Evolutionary conservation across 495 filamentous ascomycete genomes (phyloP), one percentile per base, ranked within the genome.

Genomic region (Tuber aestivum): DNA sequence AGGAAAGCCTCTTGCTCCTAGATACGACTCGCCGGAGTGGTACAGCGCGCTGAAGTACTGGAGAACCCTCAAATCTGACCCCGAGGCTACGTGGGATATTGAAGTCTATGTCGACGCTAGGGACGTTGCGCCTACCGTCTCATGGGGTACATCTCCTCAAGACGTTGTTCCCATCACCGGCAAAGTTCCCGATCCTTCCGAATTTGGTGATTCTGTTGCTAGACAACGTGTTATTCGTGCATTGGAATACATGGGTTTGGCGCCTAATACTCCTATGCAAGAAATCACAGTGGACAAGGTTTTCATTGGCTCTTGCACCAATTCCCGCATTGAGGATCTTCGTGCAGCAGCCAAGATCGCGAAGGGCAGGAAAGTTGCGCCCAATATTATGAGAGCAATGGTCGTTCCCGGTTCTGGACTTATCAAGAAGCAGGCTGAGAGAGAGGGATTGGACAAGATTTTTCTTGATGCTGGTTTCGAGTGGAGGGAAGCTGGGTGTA

Each of bases 301-400:
- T 74, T 99, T 99, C 84, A 97, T 99, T 81, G 95, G 95, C 70
- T 97, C 94, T 41, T 99, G 95, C 89, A 99, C 95, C 37, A 99
- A 99, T 84, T 91, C 94, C 27, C 90, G 95, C 80, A 97, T 99
- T 80, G 95, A 99, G 85, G 95, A 99, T 89, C 88, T 99, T 50
- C 92, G 95, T 18, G 91, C 92, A 41, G 95, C 94, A 16, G 92
- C 95, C 27, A 87, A 89, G 75, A 89, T 99, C 42, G 91, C 97
- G 61, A 90, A 92, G 75, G 95, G 95, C 79, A 91, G 89, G 84
- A 94, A 94, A 86, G 86, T 97, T 77, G 94, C 95, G 6, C 76
- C 87, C 45, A 97, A 97, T 83, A 88, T 99, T 82, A 96, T 94
- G 86, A 90, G 93, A 70, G 95, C 95, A 50, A 93, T 99, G 93